A percentile compares a stretch with the other conserved stretches of the same genome.
Conservation (phyloP, 1,139 yeast species). For the Hemisphaericaspora subhashii region DNA sequence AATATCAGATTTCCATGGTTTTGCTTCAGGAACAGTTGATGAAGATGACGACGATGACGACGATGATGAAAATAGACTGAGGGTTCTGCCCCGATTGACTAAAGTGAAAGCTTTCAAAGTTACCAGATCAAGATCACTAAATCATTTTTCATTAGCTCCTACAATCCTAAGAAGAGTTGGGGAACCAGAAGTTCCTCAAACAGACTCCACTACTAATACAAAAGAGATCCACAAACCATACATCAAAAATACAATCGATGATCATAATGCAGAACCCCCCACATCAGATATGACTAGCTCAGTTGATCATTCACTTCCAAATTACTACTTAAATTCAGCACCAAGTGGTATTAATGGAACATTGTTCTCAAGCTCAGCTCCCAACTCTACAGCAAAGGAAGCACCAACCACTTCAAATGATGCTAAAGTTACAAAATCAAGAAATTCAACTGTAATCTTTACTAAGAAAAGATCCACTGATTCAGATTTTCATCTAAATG, state of each 20-base stretch:
- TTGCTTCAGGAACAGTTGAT: background rate
- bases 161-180: background rate
- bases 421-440: slow-evolving; percentile 2
- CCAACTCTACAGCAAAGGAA: background rate
- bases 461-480: slow-evolving; percentile 9
- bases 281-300: slow-evolving; percentile 7
- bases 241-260: slow-evolving; percentile 11
- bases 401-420: background rate
- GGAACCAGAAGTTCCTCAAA: slow-evolving; percentile 2
- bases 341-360: slow-evolving; percentile 1
- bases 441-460: slow-evolving; percentile 17
- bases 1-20: slow-evolving; percentile 11
- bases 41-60: slow-evolving; percentile 1
- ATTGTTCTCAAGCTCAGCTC: background rate
- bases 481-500: slow-evolving; percentile 14
- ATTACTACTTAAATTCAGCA: slow-evolving; percentile 2
- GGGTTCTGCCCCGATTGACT: slow-evolving; percentile 5
- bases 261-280: slow-evolving; percentile 14
- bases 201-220: background rate
- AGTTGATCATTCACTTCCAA: slow-evolving; percentile 5
- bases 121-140: slow-evolving; percentile 13
- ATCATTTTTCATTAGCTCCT: slow-evolving; percentile 11
- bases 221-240: slow-evolving; percentile 2
- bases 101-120: slow-evolving; percentile 12
- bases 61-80: background rate